These are phyloP conservation scores for Rhizoclosmatium sp. DNA, from an alignment of 192 early-diverging fungal genomes.

Conservation along the genomic window DNA sequence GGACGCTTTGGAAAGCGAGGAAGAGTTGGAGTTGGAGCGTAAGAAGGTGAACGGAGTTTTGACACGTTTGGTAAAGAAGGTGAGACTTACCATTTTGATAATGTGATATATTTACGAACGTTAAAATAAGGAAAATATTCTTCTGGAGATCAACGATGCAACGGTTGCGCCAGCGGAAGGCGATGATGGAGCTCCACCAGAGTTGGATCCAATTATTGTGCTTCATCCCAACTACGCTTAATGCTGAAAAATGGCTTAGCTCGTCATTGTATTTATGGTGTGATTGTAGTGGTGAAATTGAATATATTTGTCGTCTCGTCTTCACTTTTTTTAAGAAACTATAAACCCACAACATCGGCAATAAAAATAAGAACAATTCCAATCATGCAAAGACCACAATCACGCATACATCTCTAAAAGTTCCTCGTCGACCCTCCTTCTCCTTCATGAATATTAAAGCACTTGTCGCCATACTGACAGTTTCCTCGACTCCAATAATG, in stretches of 20 bases:
- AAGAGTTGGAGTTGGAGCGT: slow-evolving; percentile 64
- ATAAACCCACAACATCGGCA: no score
- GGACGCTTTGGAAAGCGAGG: slow-evolving; percentile 66
- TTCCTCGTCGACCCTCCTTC: slow-evolving; percentile 2
- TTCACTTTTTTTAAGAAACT: no score
- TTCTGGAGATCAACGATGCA: slow-evolving; percentile 51
- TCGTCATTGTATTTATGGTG: no score
- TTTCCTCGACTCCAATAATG: slow-evolving; percentile 10
- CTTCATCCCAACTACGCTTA: slow-evolving; percentile 56
- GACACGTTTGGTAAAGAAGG: slow-evolving; percentile 69
- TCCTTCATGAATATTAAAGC: slow-evolving; percentile 30
- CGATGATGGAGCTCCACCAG: not conserved
- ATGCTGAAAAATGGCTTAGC: not conserved
- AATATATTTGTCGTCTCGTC: no score
- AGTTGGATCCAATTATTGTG: slow-evolving; percentile 53
- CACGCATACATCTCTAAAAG: not conserved
- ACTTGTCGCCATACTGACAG: slow-evolving; percentile 19
- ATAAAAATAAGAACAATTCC: no score
- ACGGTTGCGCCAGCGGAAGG: slow-evolving; percentile 32
- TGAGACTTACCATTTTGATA: slow-evolving; percentile 37
- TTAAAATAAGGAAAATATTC: slow-evolving; percentile 40
- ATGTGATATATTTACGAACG: not conserved
- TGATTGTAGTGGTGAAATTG: no score
- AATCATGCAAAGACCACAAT: no score
- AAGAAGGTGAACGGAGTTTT: slow-evolving; percentile 74